Conservation (phyloP, 1,284 basidiomycete species). For the Puccinia triticina region DNA sequence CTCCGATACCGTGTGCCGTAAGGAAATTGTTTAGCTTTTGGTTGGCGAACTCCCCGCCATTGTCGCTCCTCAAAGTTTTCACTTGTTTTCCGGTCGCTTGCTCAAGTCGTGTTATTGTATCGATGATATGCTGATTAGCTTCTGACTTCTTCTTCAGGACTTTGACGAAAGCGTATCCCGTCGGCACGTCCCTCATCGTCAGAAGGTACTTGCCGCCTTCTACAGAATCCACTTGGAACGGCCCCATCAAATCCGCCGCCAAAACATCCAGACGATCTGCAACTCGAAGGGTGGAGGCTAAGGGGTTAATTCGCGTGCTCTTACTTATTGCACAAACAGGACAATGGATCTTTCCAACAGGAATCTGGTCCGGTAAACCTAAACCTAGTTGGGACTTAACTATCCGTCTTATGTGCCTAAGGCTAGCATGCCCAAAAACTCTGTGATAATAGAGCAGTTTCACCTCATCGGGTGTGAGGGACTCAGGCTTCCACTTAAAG, state of each 20-base stretch:
- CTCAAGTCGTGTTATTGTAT: neutral
- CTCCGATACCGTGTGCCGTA: neutral
- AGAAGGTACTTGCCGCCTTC: neutral
- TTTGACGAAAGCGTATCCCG: neutral
- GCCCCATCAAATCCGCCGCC: neutral
- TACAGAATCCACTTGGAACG: neutral
- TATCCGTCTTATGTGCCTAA: neutral
- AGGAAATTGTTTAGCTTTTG: neutral
- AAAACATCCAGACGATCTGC: neutral
- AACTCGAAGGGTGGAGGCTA: neutral
- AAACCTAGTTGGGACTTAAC: neutral
- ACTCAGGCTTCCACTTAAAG: neutral
- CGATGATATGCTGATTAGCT: neutral
- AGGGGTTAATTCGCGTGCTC: neutral
- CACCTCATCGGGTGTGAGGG: neutral
- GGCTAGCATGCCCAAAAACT: neutral
- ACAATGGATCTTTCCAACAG: neutral
- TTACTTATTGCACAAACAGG: neutral
- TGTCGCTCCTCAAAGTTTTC: neutral
- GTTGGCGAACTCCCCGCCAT: conserved; percentile 17
- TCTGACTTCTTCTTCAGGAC: neutral
- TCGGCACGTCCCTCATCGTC: neutral
- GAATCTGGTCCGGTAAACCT: neutral
- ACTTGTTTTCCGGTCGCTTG: neutral
- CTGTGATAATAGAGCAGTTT: neutral